These are phyloP conservation scores for Magnaporthiopsis rhizophila DNA, from an alignment of 2,329 filamentous ascomycete species.

Conservation along the genomic window DNA sequence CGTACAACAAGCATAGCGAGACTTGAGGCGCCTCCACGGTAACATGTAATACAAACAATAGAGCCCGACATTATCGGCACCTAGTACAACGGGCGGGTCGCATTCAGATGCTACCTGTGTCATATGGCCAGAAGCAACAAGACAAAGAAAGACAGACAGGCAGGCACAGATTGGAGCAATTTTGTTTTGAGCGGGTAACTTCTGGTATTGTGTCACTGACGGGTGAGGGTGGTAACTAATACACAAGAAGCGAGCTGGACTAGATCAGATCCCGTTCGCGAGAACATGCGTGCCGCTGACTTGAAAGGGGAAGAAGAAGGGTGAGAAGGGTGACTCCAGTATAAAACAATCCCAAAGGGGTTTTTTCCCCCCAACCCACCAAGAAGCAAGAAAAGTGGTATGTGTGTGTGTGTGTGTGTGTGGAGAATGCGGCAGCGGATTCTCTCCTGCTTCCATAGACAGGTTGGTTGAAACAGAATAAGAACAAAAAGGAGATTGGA, in stretches of 20 bases:
- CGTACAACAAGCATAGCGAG: too few species aligned
- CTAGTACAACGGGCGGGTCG: too few species aligned
- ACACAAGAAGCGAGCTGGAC: conserved; percentile 58
- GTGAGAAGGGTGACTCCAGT: not conserved
- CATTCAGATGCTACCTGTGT: too few species aligned
- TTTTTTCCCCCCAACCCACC: conserved; percentile 8
- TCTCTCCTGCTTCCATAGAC: not conserved
- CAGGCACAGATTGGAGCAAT: too few species aligned
- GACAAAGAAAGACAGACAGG: too few species aligned
- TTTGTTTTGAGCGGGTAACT: conserved; percentile 52
- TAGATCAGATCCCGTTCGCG: conserved; percentile 18
- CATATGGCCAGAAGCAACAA: too few species aligned
- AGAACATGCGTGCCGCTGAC: conserved; percentile 15
- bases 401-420: not conserved
- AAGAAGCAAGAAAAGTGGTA: conserved; percentile 1
- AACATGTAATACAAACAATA: too few species aligned
- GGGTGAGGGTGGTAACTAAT: conserved; percentile 37
- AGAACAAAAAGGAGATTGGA: conserved; percentile 15
- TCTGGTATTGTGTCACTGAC: conserved; percentile 49
- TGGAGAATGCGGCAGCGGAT: not conserved
- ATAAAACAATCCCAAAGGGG: conserved; percentile 4
- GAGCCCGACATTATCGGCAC: too few species aligned
- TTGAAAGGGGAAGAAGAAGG: conserved; percentile 5
- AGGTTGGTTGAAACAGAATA: not conserved
- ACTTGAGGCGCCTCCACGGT: too few species aligned